A percentile compares a stretch with the other conserved stretches of the same genome.
phyloP scores from a whole-genome alignment of 164 flowering plant genomes.

The Litsea cubeba region DNA sequence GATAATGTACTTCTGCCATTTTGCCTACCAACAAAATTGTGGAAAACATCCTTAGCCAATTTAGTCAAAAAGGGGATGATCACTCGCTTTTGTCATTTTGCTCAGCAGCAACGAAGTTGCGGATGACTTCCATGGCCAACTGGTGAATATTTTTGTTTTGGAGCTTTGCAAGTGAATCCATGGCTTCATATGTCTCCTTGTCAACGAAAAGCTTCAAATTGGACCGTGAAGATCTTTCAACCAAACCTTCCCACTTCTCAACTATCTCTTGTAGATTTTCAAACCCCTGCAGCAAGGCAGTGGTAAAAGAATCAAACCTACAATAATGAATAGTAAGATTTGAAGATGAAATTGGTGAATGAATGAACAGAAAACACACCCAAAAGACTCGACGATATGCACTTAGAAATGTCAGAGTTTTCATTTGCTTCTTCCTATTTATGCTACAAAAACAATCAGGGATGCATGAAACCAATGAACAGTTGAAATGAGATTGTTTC shows the following conservation, averaged over 20 bases:
- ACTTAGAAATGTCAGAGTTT: background rate
- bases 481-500: conserved; percentile 6
- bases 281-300: conserved; percentile 54
- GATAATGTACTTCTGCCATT: background rate
- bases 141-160: conserved; percentile 75
- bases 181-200: conserved; percentile 17
- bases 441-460: background rate
- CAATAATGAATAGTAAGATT: background rate
- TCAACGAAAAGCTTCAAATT: conserved; percentile 56
- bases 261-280: conserved; percentile 71
- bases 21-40: background rate
- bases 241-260: conserved; percentile 72
- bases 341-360: background rate
- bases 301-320: background rate
- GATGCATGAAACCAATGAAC: background rate
- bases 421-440: background rate
- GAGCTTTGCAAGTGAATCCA: conserved; percentile 46
- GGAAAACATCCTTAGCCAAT: background rate
- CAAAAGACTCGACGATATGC: background rate
- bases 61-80: background rate
- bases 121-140: conserved; percentile 76
- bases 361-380: background rate
- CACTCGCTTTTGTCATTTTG: conserved; percentile 68
- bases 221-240: conserved; percentile 28
- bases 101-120: conserved; percentile 68